phyloP scores from a whole-genome alignment of 2,329 filamentous ascomycete genomes.

The Colletotrichum australisinense region DNA sequence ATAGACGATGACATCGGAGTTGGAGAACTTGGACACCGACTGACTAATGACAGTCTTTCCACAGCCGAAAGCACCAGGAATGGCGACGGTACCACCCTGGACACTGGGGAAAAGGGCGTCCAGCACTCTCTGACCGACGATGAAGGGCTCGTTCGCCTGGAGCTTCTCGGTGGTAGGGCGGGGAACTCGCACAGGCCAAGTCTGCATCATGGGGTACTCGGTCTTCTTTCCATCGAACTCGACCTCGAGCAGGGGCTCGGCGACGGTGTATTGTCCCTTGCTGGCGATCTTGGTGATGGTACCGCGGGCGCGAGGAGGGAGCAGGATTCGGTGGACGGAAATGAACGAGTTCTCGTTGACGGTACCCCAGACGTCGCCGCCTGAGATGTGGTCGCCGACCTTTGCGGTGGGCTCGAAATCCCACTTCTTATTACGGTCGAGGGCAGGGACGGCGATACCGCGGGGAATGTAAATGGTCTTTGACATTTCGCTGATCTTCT shows the following conservation, averaged over 20 bases:
- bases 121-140: constrained; percentile 96
- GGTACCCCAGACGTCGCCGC: constrained; percentile 94
- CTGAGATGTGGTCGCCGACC: constrained; percentile 96
- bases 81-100: constrained; percentile 96
- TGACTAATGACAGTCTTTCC: constrained; percentile 99
- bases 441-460: constrained; percentile 86
- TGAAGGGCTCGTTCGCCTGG: constrained; percentile 87
- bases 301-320: constrained; percentile 90
- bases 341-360: constrained; percentile 98
- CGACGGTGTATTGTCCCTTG: constrained; percentile 94
- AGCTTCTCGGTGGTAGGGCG: constrained; percentile 93
- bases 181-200: constrained; percentile 96
- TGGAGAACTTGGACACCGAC: constrained; percentile 99
- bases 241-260: constrained; percentile 92
- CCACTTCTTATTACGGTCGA: constrained; percentile 95
- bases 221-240: constrained; percentile 98
- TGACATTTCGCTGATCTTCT: constrained; percentile 80
- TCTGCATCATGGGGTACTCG: constrained; percentile 97
- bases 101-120: constrained; percentile 97
- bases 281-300: constrained; percentile 91
- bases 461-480: constrained; percentile 98
- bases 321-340: constrained; percentile 90
- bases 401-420: constrained; percentile 92
- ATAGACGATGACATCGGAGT: constrained; percentile 98
- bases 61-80: constrained; percentile 97